phyloP scores from a whole-genome alignment of 2,329 filamentous ascomycete genomes.

The Neopestalotiopsis sp. region DNA sequence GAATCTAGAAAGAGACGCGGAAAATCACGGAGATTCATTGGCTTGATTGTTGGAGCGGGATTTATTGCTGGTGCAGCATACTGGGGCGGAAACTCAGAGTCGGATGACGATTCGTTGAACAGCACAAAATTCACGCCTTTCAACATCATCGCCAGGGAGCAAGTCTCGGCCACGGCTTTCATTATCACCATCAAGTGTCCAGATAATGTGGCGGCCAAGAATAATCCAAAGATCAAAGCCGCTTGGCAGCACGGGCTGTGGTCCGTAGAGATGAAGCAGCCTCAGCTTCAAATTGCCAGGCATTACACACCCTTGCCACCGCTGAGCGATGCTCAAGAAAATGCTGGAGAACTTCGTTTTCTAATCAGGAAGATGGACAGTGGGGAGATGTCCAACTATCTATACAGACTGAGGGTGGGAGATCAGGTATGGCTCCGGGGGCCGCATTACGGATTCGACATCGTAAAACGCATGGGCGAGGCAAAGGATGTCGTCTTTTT shows the following conservation, averaged over 20 bases:
- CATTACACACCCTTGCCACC: constrained; percentile 89
- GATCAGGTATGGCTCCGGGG: constrained; percentile 77
- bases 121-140: constrained; percentile 67
- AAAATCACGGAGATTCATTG: neutral
- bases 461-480: constrained; percentile 40
- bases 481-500: constrained; percentile 75
- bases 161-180: constrained; percentile 70
- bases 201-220: constrained; percentile 27
- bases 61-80: constrained; percentile 3
- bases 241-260: constrained; percentile 73
- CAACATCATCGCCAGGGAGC: constrained; percentile 63
- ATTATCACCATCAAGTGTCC: constrained; percentile 67
- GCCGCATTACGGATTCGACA: constrained; percentile 71
- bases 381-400: constrained; percentile 86
- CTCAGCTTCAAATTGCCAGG: constrained; percentile 87
- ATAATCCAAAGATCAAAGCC: constrained; percentile 31
- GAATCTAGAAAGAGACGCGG: neutral
- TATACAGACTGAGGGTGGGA: constrained; percentile 68
- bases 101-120: constrained; percentile 48
- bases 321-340: constrained; percentile 29
- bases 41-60: neutral
- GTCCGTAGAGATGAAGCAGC: constrained; percentile 94
- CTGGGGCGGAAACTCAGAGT: neutral
- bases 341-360: constrained; percentile 63
- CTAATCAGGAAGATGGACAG: constrained; percentile 78